phyloP scores from a whole-genome alignment of 768 basidiomycete species.

The Serendipita sp. region DNA sequence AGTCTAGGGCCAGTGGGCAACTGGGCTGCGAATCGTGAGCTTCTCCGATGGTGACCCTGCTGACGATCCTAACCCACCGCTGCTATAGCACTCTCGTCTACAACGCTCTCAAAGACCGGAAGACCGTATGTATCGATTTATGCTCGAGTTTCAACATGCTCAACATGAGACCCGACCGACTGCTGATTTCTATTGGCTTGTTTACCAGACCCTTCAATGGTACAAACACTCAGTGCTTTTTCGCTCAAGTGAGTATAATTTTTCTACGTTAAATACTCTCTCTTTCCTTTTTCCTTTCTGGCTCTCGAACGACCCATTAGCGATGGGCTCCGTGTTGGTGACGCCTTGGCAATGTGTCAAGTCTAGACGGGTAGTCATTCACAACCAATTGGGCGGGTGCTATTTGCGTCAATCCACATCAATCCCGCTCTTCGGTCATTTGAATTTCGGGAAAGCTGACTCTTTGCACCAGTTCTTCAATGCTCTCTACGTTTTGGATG shows the following conservation, averaged over 20 bases:
- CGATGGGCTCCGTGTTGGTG: not conserved
- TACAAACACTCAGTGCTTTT: conserved; percentile 20
- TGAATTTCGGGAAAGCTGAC: conserved; percentile 6
- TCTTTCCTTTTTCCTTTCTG: conserved; percentile 4
- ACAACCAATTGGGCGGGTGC: not conserved
- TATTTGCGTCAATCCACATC: not conserved
- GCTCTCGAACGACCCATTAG: not conserved
- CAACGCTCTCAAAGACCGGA: conserved; percentile 53
- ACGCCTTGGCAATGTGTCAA: not conserved
- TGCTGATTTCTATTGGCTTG: not conserved
- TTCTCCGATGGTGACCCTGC: not conserved
- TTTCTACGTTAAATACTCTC: not conserved
- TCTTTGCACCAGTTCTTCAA: conserved; percentile 47
- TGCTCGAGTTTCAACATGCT: not conserved
- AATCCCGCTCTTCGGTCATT: not conserved
- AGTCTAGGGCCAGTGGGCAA: conserved; percentile 52
- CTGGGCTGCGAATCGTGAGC: conserved; percentile 40
- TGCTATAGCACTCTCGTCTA: not conserved
- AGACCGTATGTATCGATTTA: conserved; percentile 42
- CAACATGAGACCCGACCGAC: not conserved
- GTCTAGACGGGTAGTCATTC: not conserved
- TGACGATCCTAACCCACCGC: not conserved
- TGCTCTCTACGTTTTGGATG: conserved; percentile 71
- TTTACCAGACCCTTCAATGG: conserved; percentile 21
- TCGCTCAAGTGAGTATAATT: conserved; percentile 11